Conservation (phyloP, 2,329 filamentous ascomycete genomes). For the Leptoxyphium fumago region DNA sequence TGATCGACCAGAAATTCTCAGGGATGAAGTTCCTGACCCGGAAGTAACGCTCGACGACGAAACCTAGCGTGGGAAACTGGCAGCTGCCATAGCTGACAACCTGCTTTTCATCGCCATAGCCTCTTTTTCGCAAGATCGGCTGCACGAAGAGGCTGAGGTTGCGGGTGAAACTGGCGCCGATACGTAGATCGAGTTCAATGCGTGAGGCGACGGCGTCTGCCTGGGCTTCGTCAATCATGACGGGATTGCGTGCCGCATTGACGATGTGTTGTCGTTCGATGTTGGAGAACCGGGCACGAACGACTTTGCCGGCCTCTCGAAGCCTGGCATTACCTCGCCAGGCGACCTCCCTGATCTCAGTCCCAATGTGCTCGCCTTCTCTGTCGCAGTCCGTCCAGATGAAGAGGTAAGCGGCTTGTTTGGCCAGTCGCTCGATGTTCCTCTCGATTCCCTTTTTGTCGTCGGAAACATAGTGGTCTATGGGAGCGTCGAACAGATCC, state of each 20-base stretch:
- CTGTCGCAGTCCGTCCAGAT: constrained; percentile 99
- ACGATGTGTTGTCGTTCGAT: constrained; percentile 89
- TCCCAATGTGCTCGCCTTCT: constrained; percentile 91
- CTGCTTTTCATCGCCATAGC: constrained; percentile 65
- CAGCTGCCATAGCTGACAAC: constrained; percentile 45
- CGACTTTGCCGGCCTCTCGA: constrained; percentile 42
- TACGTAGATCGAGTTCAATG: constrained; percentile 83
- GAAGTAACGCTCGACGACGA: constrained; percentile 92
- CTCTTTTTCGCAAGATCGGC: constrained; percentile 45
- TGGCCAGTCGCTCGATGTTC: constrained; percentile 72
- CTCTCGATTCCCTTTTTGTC: constrained; percentile 67
- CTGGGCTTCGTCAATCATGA: constrained; percentile 69
- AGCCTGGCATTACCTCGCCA: constrained; percentile 57
- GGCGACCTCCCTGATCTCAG: constrained; percentile 76
- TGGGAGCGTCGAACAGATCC: constrained; percentile 65
- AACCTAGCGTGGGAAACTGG: constrained; percentile 91
- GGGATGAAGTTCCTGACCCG: constrained; percentile 86
- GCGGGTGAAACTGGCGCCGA: constrained; percentile 83
- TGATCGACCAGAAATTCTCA: constrained; percentile 87
- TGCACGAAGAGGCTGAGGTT: constrained; percentile 72
- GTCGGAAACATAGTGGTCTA: constrained; percentile 51
- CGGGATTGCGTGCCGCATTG: constrained; percentile 61
- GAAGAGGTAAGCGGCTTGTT: constrained; percentile 58
- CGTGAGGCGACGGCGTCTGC: constrained; percentile 76
- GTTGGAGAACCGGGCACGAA: constrained; percentile 85